These are phyloP conservation scores for Pseudozyma sp. DNA, from an alignment of 1,284 basidiomycete genomes.

Conservation along the genomic window DNA sequence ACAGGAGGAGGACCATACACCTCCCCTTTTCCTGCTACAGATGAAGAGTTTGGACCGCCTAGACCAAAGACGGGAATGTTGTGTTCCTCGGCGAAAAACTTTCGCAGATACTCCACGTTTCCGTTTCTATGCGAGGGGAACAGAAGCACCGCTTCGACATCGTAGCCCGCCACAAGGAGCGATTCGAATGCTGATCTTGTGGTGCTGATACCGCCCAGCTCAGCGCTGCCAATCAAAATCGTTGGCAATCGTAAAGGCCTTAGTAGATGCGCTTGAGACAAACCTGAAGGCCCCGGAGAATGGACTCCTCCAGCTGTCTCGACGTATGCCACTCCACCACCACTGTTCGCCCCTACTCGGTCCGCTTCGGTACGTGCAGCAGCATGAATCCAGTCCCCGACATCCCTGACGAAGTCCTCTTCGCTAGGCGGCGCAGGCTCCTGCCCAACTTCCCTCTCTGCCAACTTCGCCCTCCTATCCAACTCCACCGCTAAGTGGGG, in stretches of 20 bases:
- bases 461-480: conserved; percentile 71
- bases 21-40: background rate
- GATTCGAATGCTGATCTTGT: conserved; percentile 94
- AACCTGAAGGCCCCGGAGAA: conserved; percentile 86
- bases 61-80: conserved; percentile 73
- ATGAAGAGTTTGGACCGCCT: conserved; percentile 38
- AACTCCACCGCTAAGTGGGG: conserved; percentile 87
- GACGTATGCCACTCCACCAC: conserved; percentile 78
- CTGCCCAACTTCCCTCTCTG: conserved; percentile 23
- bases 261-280: conserved; percentile 75
- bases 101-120: conserved; percentile 83
- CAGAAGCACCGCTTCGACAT: conserved; percentile 85
- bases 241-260: conserved; percentile 82
- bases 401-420: conserved; percentile 77
- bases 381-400: conserved; percentile 76
- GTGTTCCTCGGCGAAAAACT: conserved; percentile 78
- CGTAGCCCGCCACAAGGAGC: conserved; percentile 87
- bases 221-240: conserved; percentile 86
- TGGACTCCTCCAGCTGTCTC: conserved; percentile 98
- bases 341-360: conserved; percentile 22
- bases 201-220: conserved; percentile 92
- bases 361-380: conserved; percentile 70
- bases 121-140: conserved; percentile 76
- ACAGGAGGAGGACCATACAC: conserved; percentile 64
- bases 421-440: conserved; percentile 70